Conservation (phyloP, 306 rosid species). For the Vigna nakashimae region DNA sequence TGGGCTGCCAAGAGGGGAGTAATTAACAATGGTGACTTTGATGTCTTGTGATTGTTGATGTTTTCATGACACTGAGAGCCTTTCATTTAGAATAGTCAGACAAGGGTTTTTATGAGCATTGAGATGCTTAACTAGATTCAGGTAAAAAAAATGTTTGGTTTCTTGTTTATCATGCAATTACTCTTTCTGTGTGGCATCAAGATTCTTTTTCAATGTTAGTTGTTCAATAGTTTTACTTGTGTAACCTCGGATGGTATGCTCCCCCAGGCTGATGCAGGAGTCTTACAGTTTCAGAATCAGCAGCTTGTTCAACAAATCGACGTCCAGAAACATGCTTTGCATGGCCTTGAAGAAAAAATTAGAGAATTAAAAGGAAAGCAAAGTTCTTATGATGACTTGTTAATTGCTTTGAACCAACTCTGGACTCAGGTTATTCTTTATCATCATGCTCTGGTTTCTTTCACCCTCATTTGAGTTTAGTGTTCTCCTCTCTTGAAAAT, state of each 20-base stretch:
- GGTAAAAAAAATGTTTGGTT: slow-evolving; percentile 14
- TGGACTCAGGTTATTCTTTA: slow-evolving; percentile 81
- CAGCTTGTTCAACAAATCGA: slow-evolving; percentile 83
- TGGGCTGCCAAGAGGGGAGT: not conserved
- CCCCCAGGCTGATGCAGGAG: slow-evolving; percentile 78
- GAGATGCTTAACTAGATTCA: not conserved
- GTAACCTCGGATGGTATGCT: slow-evolving; percentile 32
- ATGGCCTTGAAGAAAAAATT: slow-evolving; percentile 66
- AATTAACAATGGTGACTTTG: slow-evolving; percentile 12
- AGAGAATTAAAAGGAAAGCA: slow-evolving; percentile 62
- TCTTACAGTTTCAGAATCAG: slow-evolving; percentile 85
- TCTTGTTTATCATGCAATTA: slow-evolving; percentile 29
- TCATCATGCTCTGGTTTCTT: slow-evolving; percentile 23
- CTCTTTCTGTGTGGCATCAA: not conserved
- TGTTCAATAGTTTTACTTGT: slow-evolving; percentile 29
- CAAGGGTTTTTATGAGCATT: slow-evolving; percentile 13
- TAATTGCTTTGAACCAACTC: slow-evolving; percentile 70
- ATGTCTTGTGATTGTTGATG: slow-evolving; percentile 9
- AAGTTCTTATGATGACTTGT: slow-evolving; percentile 71
- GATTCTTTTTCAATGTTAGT: not conserved
- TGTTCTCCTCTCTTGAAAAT: slow-evolving; percentile 30
- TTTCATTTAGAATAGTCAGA: not conserved
- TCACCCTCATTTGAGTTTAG: slow-evolving; percentile 27
- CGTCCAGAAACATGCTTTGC: slow-evolving; percentile 73
- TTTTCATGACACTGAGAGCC: slow-evolving; percentile 31